Evolutionary conservation across 2,329 filamentous ascomycete species (phyloP).

Genomic region (Pyrenophora teres): DNA sequence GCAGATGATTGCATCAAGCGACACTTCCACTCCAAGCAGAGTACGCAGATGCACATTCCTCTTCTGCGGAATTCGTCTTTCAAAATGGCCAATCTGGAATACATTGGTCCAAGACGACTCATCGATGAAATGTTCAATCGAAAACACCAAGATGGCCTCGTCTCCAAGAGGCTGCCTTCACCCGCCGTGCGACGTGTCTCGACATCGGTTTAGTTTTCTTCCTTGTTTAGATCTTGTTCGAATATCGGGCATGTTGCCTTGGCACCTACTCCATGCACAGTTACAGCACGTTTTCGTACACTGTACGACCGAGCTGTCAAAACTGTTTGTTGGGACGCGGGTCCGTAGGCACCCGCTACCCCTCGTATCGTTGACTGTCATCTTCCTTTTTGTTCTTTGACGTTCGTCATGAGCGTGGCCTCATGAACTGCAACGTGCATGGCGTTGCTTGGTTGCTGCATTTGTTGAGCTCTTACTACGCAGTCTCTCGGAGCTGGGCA

Average conservation of each 20-base stretch:
- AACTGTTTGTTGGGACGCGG: constrained; percentile 26
- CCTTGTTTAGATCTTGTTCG: constrained; percentile 18
- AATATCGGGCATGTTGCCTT: constrained; percentile 14
- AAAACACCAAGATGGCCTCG: constrained; percentile 23
- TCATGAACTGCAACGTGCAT: constrained; percentile 20
- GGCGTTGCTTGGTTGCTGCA: constrained; percentile 31
- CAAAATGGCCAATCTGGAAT: constrained; percentile 62
- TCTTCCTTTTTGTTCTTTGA: constrained; percentile 21
- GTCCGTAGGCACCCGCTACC: constrained; percentile 15
- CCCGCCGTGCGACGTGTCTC: constrained; percentile 33
- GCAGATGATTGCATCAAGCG: constrained; percentile 90
- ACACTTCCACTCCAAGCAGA: constrained; percentile 67
- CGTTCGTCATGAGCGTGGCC: constrained; percentile 18
- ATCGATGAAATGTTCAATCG: constrained; percentile 68
- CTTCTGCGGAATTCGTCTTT: constrained; percentile 55
- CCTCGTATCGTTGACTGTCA: constrained; percentile 18
- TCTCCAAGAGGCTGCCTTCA: constrained; percentile 32
- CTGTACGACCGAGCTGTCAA: constrained; percentile 30
- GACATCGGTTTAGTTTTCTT: constrained; percentile 14
- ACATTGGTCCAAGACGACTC: constrained; percentile 64
- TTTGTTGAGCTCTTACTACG: constrained; percentile 14
- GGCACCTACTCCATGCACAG: constrained; percentile 15
- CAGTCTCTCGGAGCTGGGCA: constrained; percentile 5
- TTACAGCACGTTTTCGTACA: constrained; percentile 31
- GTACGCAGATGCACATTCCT: constrained; percentile 58